Evolutionary conservation across 108 stramenopile species (phyloP).

Genomic region (Phaeodactylum tricornutum): DNA sequence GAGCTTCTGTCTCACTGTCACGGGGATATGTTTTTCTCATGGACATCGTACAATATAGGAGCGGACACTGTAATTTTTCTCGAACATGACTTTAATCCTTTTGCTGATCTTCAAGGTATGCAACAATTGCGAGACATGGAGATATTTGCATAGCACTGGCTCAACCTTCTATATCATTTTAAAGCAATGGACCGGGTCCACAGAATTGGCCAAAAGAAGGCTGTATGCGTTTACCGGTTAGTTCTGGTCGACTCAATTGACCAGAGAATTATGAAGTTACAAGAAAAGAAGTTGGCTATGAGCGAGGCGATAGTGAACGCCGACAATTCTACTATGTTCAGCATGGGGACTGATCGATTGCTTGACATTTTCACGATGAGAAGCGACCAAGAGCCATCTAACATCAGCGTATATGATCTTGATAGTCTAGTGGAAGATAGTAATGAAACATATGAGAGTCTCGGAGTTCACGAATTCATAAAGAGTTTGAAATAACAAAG

Average conservation of each 20-base stretch:
- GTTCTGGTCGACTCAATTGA: conserved; percentile 83
- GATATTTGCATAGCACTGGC: not conserved
- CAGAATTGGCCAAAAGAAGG: conserved; percentile 68
- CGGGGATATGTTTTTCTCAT: not conserved
- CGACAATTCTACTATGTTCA: conserved; percentile 80
- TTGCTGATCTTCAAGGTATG: conserved; percentile 64
- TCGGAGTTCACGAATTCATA: too few species aligned
- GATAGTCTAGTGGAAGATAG: conserved; percentile 2
- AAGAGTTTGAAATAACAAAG: too few species aligned
- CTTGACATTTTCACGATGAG: conserved; percentile 62
- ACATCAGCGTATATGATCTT: not conserved
- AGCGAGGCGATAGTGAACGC: conserved; percentile 78
- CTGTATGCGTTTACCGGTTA: conserved; percentile 88
- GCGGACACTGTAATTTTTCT: conserved; percentile 81
- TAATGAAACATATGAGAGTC: too few species aligned
- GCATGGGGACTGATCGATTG: conserved; percentile 81
- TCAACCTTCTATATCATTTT: conserved; percentile 29
- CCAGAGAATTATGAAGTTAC: conserved; percentile 81
- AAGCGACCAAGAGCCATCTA: not conserved
- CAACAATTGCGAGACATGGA: too few species aligned
- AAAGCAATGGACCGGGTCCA: conserved; percentile 68
- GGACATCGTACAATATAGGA: conserved; percentile 14
- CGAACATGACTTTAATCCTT: conserved; percentile 81
- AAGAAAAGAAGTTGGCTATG: conserved; percentile 57
- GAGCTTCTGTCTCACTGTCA: not conserved